Evolutionary conservation across 495 filamentous ascomycete species (phyloP), one percentile per base, ranked within the genome.

Genomic region (Neohortaea acidophila): DNA sequence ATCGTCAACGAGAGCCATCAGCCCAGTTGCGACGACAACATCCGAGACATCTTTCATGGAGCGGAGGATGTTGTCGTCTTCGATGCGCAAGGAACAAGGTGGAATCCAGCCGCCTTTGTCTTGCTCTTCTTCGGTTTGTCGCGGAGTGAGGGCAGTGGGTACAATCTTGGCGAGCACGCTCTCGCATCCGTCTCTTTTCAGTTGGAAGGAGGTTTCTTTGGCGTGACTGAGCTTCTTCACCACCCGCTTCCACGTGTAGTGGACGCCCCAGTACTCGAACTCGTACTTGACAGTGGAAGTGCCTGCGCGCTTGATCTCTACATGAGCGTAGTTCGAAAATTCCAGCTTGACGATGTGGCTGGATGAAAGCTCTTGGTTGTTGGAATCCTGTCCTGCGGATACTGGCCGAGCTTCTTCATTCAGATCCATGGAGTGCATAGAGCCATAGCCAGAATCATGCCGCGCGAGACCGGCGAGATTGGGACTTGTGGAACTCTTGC

Each of bases 291-390:
- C 68, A 21, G 69, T 62, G 47, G 75, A 81, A 20, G 69, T 60
- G 8, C 83, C 81, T 29, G 73, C 69, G 24, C 84, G 70, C 44
- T 67, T 74, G 39, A 97, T 62, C 44, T 93, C 81, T 21, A 94
- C 75, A 52, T 89, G 84, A 8, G 89, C 89, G 54, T 97, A 97
- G 61, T 97, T 97, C 39, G 84, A 89, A 57, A 94, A 97, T 51
- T 96, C 87, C 23, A 97, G 69, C 55, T 82, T 79, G 47, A 80
- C 79, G 27, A 68, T 79, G 52, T 93, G 87, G 33, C 72, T 77
- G 25, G 64, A 64, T 40, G 63, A 43, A 59, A 67, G 33, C 2
- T 43, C 45, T 27, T 41, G 48, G 17, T 33, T 37, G 20, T 52
- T 47, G 19, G 47, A 18, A 12, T 19, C 35, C 9, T 43, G 21